phyloP scores from a whole-genome alignment of 2,329 filamentous ascomycete species.

The Stachybotrys chartarum region DNA sequence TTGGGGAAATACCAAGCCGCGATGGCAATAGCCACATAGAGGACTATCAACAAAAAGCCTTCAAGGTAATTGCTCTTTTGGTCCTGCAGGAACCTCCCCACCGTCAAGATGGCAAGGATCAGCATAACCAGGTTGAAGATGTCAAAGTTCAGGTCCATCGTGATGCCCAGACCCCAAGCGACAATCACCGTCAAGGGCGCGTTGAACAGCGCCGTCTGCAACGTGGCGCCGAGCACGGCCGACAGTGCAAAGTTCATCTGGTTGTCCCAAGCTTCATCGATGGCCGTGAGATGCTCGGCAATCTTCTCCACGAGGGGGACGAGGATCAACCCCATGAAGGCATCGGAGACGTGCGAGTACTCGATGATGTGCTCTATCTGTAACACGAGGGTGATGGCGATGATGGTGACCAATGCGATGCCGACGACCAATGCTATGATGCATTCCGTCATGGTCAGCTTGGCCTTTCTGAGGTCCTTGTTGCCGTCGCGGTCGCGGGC shows the following conservation, averaged over 20 bases:
- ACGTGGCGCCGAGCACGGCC: constrained; percentile 78
- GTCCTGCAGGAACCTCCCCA: constrained; percentile 81
- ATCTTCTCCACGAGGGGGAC: constrained; percentile 80
- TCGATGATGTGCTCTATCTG: constrained; percentile 58
- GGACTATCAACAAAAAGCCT: constrained; percentile 68
- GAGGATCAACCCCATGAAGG: constrained; percentile 64
- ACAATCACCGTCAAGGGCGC: constrained; percentile 77
- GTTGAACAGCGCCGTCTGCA: constrained; percentile 86
- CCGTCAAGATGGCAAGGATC: constrained; percentile 76
- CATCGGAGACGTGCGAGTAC: constrained; percentile 37
- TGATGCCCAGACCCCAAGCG: constrained; percentile 66
- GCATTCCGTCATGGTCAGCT: constrained; percentile 70
- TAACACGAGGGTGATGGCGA: constrained; percentile 66
- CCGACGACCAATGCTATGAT: constrained; percentile 56
- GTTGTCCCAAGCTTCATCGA: constrained; percentile 79
- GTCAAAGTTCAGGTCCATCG: constrained; percentile 78
- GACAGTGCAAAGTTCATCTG: constrained; percentile 81
- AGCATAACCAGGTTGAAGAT: constrained; percentile 79
- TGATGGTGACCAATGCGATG: constrained; percentile 63
- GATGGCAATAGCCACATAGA: constrained; percentile 54
- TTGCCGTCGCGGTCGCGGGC: constrained; percentile 56
- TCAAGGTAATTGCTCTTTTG: constrained; percentile 89
- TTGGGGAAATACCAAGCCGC: constrained; percentile 52
- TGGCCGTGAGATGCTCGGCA: constrained; percentile 75
- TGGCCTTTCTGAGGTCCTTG: constrained; percentile 52